phyloP scores from a whole-genome alignment of 495 filamentous ascomycete species.

The Aspergillus haitiensis region DNA sequence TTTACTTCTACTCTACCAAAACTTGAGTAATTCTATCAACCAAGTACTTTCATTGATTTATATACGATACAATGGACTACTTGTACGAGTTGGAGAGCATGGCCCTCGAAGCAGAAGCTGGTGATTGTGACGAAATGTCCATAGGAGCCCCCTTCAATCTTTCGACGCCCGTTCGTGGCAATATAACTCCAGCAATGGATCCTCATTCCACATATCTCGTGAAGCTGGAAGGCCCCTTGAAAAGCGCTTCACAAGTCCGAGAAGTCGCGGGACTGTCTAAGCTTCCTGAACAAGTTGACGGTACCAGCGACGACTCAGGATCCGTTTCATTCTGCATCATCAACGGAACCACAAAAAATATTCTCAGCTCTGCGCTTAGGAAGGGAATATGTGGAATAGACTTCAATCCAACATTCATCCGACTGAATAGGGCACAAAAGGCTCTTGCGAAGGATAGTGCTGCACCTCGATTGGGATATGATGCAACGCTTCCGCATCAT shows the following conservation, averaged over 20 bases:
- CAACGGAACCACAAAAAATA: not conserved
- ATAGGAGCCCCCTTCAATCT: too few relatives aligned
- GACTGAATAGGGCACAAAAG: constrained; percentile 35
- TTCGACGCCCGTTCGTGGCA: too few relatives aligned
- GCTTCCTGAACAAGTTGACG: not conserved
- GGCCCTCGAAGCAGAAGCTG: constrained; percentile 1
- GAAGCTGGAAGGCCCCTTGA: constrained; percentile 4
- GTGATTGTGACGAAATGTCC: too few relatives aligned
- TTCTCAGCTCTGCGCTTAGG: not conserved
- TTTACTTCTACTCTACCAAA: too few relatives aligned
- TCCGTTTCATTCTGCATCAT: not conserved
- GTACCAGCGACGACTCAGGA: not conserved
- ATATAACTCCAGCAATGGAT: too few relatives aligned
- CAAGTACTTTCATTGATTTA: too few relatives aligned
- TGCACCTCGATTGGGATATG: constrained; percentile 40
- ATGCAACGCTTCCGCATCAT: constrained; percentile 37
- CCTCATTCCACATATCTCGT: constrained; percentile 14
- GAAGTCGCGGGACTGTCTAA: not conserved
- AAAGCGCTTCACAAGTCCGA: not conserved
- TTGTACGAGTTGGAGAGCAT: constrained; percentile 27
- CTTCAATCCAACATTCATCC: constrained; percentile 31
- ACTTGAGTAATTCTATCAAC: too few relatives aligned
- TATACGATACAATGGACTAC: too few relatives aligned
- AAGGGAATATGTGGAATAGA: too few relatives aligned
- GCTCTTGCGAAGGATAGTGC: constrained; percentile 23